Percentiles rank a stretch among this genome's conserved stretches.
Evolutionary conservation across 768 basidiomycete genomes (phyloP).

Genomic region (Kwoniella dendrophila): DNA sequence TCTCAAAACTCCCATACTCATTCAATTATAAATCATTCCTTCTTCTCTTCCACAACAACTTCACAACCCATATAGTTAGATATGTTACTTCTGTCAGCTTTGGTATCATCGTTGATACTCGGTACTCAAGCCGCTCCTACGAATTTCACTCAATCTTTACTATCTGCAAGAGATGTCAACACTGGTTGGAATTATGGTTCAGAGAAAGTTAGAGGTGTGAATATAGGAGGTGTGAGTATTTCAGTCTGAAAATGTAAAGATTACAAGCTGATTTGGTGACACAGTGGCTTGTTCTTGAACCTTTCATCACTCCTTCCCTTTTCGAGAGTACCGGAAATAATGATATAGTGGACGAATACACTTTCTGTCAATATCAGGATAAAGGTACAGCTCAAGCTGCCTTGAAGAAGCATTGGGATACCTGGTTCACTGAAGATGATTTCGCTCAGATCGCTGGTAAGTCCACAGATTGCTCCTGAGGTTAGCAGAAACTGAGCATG

Average conservation of each 20-base stretch:
- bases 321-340: slow-evolving; percentile 49
- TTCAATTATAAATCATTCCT: background rate
- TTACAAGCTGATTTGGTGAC: background rate
- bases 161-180: slow-evolving; percentile 38
- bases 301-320: slow-evolving; percentile 54
- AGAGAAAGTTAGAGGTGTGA: slow-evolving; percentile 52
- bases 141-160: background rate
- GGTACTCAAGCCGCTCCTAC: slow-evolving; percentile 8
- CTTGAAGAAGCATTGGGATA: slow-evolving; percentile 51
- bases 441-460: slow-evolving; percentile 51
- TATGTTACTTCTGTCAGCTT: slow-evolving; percentile 19
- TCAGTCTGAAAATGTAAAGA: background rate
- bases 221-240: slow-evolving; percentile 46
- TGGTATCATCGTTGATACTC: slow-evolving; percentile 8
- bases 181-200: slow-evolving; percentile 51
- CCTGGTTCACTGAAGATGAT: slow-evolving; percentile 57
- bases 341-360: slow-evolving; percentile 55
- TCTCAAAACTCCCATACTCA: background rate
- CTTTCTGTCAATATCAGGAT: slow-evolving; percentile 51
- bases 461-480: slow-evolving; percentile 12
- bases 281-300: slow-evolving; percentile 50
- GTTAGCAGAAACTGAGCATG: background rate
- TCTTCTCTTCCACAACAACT: background rate
- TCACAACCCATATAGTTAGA: background rate
- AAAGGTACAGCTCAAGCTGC: slow-evolving; percentile 35